These are phyloP conservation scores for Xylariomycetidae sp. DNA, from an alignment of 2,329 filamentous ascomycete genomes.

Conservation along the genomic window DNA sequence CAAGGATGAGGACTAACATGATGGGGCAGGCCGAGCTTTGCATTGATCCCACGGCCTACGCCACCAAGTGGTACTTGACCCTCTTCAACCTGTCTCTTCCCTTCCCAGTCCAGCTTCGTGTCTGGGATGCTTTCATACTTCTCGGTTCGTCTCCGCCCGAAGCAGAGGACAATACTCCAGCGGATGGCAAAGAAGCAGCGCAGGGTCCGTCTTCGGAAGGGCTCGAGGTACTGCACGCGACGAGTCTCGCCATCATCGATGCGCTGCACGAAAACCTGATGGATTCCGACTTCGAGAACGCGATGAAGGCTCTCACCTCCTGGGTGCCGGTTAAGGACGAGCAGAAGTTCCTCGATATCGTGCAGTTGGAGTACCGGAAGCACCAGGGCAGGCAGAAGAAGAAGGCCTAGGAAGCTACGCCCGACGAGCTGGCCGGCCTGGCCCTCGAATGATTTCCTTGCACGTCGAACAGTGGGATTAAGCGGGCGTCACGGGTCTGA, in stretches of 20 bases:
- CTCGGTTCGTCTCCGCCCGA: slow-evolving; percentile 68
- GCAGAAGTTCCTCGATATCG: slow-evolving; percentile 85
- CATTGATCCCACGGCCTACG: slow-evolving; percentile 87
- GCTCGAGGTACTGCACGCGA: slow-evolving; percentile 83
- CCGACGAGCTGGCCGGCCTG: too few species aligned
- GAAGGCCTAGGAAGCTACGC: slow-evolving; percentile 24
- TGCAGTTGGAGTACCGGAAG: slow-evolving; percentile 77
- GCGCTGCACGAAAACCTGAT: slow-evolving; percentile 82
- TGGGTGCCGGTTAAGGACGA: slow-evolving; percentile 94
- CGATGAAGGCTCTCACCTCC: slow-evolving; percentile 93
- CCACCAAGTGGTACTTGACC: slow-evolving; percentile 94
- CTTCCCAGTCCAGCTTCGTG: slow-evolving; percentile 85
- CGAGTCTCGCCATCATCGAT: slow-evolving; percentile 83
- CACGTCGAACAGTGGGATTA: too few species aligned
- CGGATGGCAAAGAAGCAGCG: slow-evolving; percentile 20
- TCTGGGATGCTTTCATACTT: slow-evolving; percentile 98
- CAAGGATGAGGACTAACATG: slow-evolving; percentile 8
- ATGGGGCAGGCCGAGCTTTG: slow-evolving; percentile 63
- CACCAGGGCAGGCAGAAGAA: slow-evolving; percentile 43
- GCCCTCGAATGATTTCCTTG: too few species aligned
- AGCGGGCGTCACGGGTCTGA: too few species aligned
- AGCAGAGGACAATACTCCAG: slow-evolving; percentile 7
- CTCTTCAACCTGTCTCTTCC: slow-evolving; percentile 96
- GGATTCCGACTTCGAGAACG: slow-evolving; percentile 93
- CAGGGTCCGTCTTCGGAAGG: slow-evolving; percentile 46